Evolutionary conservation across 805 yeast genomes (phyloP).

Genomic region (Zygosaccharomyces lentus): DNA sequence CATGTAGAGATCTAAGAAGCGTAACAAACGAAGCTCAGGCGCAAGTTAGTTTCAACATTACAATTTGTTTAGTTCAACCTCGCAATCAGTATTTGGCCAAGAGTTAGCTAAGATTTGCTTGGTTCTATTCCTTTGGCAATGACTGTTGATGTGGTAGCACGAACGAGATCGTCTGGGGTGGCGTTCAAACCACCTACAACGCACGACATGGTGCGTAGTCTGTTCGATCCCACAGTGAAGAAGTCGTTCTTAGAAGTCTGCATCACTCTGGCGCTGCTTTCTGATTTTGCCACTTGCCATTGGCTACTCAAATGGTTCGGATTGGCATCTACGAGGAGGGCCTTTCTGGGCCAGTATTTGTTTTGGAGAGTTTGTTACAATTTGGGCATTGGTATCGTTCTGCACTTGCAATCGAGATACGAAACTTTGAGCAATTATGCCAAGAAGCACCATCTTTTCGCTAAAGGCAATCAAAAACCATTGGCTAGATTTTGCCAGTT

Average conservation of each 20-base stretch:
- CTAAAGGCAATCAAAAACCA: conserved; percentile 20
- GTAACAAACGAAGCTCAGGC: neutral
- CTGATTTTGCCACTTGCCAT: conserved; percentile 36
- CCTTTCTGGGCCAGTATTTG: conserved; percentile 53
- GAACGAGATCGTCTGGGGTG: conserved; percentile 32
- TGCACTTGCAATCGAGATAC: conserved; percentile 61
- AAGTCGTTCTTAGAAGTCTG: conserved; percentile 64
- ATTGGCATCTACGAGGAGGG: conserved; percentile 24
- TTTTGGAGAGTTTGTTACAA: conserved; percentile 77
- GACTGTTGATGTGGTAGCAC: conserved; percentile 15
- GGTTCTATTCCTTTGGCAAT: neutral
- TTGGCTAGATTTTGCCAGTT: conserved; percentile 42
- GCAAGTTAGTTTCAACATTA: neutral
- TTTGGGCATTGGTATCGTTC: conserved; percentile 69
- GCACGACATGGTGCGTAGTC: conserved; percentile 77
- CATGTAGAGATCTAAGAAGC: neutral
- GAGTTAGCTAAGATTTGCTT: neutral
- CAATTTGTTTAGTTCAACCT: conserved; percentile 13
- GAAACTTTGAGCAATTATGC: conserved; percentile 52
- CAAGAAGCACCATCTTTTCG: conserved; percentile 42
- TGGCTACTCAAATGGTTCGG: conserved; percentile 23
- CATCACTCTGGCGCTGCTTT: conserved; percentile 45
- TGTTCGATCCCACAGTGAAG: conserved; percentile 69
- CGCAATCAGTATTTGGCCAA: neutral
- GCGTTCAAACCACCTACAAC: conserved; percentile 46